phyloP scores from a whole-genome alignment of 345 rosid genomes.

The Passiflora organensis region DNA sequence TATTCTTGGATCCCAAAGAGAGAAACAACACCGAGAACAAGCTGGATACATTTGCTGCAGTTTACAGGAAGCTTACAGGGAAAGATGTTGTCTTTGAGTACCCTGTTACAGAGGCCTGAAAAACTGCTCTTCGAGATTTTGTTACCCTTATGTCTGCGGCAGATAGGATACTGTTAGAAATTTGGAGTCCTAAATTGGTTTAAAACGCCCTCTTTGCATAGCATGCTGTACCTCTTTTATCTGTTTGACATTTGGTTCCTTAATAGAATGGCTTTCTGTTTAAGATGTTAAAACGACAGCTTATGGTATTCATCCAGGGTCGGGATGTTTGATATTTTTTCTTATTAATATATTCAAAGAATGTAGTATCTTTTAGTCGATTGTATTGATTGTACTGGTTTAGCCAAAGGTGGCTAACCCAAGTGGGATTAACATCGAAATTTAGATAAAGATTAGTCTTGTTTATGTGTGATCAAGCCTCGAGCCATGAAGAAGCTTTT shows the following conservation, averaged over 20 bases:
- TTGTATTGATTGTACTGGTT: too few relatives aligned
- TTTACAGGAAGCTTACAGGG: conserved; percentile 82
- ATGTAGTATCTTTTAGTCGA: too few relatives aligned
- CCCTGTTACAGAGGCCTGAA: conserved; percentile 55
- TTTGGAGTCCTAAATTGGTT: conserved; percentile 7
- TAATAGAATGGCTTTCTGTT: neutral
- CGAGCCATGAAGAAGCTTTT: too few relatives aligned
- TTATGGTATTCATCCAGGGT: too few relatives aligned
- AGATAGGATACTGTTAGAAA: conserved; percentile 7
- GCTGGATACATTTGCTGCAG: conserved; percentile 65
- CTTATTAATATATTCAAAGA: too few relatives aligned
- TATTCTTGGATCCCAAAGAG: conserved; percentile 76
- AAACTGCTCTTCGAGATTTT: conserved; percentile 1
- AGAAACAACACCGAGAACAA: conserved; percentile 75
- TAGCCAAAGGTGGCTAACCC: too few relatives aligned
- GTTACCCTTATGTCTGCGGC: neutral
- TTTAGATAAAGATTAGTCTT: too few relatives aligned
- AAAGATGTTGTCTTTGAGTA: conserved; percentile 84
- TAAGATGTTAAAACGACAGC: neutral
- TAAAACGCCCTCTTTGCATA: neutral
- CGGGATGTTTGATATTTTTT: too few relatives aligned
- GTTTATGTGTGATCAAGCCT: too few relatives aligned
- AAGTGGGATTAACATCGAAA: too few relatives aligned
- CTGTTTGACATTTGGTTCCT: too few relatives aligned
- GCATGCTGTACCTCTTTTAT: neutral